phyloP scores from a whole-genome alignment of 306 rosid species.

The Acacia crassicarpa region DNA sequence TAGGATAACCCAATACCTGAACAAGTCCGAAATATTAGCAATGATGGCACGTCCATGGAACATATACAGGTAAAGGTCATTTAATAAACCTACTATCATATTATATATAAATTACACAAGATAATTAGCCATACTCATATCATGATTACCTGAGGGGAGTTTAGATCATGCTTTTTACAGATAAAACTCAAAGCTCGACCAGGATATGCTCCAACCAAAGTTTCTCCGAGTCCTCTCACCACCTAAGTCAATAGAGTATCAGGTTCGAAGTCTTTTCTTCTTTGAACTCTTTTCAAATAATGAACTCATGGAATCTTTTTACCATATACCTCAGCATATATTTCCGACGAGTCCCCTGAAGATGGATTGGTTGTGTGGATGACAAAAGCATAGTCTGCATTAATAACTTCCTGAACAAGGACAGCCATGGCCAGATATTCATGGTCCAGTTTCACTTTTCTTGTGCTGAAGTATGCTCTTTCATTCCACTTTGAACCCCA shows the following conservation, averaged over 20 bases:
- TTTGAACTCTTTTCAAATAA: not conserved
- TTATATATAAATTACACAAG: constrained; percentile 6
- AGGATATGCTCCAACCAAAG: constrained; percentile 97
- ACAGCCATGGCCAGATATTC: constrained; percentile 96
- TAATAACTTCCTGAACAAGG: constrained; percentile 94
- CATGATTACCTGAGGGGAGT: constrained; percentile 74
- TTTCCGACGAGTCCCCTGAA: constrained; percentile 95
- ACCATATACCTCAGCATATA: constrained; percentile 88
- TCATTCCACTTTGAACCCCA: constrained; percentile 99
- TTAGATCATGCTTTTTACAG: constrained; percentile 77
- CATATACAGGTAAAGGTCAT: constrained; percentile 10
- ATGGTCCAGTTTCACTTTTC: constrained; percentile 91
- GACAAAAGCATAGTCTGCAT: constrained; percentile 98
- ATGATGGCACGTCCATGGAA: constrained; percentile 24
- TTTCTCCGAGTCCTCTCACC: constrained; percentile 98
- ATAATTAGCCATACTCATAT: constrained; percentile 23
- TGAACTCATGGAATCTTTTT: not conserved
- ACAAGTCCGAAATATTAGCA: constrained; percentile 32
- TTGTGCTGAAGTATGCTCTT: constrained; percentile 96
- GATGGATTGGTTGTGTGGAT: constrained; percentile 97
- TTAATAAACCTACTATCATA: constrained; percentile 3
- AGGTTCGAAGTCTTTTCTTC: constrained; percentile 19
- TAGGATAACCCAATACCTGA: constrained; percentile 94
- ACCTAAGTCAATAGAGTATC: constrained; percentile 56
- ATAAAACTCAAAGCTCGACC: constrained; percentile 97